Base-by-base conservation (phyloP, 805 yeast species). In the Zygoascus bituminiphila region DNA sequence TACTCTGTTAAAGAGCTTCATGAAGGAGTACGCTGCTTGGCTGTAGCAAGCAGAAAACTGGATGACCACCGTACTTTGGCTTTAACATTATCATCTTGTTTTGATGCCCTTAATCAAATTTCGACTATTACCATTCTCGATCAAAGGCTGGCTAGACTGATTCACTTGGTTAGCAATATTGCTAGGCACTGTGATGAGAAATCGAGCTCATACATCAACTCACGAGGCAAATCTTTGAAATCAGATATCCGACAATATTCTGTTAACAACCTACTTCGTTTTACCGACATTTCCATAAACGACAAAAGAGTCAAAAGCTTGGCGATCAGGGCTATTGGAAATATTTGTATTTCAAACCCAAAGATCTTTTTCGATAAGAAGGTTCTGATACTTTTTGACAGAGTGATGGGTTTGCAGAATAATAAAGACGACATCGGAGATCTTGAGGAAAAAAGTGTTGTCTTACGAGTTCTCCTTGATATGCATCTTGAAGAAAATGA, bases 171-270 rank as follows among this genome's bases (percentile, higher is more conserved):
- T 4, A 89, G 95, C 0, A 75, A 76, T 39, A 78, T 88, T 65
- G 94, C 89, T 0, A 71, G 82, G 42, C 75, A 74, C 54, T 84
- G 93, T 54, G 65, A 76, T 86, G 48, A 84, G 79, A 47, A 62
- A 60, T 4, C 64, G 70, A 43, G 59, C 73, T 14, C 62, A 60
- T 0, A 45, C 70, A 1, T 78, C 75, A 54, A 70, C 82, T 1
- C 68, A 82, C 0, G 66, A 73, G 12, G 79, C 84, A 17, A 7
- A 9, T 26, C 17, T 23, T 20, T 15, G 6, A n/a, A 33, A 15
- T n/a, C 29, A 40, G n/a, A 38, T 43, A 10, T 20, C 46, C 15
- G 46, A 35, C 20, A 21, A 44, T 6, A 45, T 45, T 22, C 39
- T n/a, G 46, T 50, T 39, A 29, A 45, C 68, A 74, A 75, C 51